Base-by-base conservation (phyloP, 805 yeast genomes). In the Tetrapisispora iriomotensis region DNA sequence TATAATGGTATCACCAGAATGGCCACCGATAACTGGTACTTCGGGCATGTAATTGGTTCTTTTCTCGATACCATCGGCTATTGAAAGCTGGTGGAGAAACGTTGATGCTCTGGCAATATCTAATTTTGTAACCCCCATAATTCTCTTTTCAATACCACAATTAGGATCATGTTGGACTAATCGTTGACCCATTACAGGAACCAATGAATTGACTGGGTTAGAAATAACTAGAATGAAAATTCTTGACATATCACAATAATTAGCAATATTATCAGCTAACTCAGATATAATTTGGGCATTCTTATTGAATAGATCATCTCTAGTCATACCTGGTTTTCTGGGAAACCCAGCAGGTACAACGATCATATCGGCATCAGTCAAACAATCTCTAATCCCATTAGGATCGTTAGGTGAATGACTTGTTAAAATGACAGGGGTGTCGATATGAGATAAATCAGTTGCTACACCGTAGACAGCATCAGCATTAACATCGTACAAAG, bases 321-420 rank as follows among this genome's bases (percentile, higher is more conserved):
- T 78, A 44, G 94, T 82, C 95, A 84, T 84, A 42, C 95, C 95
- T 30, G 95, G 95, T 68, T 85, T 85, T 69, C 95, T 79, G 55
- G 95, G 94, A 29, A 84, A 80, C 45, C 95, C 95, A 26, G 95
- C 95, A 34, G 94, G 94, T 52, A 67, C 66, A 38, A 65, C 54
- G 23, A 58, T 44, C 20, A 59, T 35, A 29, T 45, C 42, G 4
- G 61, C 49, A 29, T 45, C 43, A 4, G 36, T 39, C 28, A 60
- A 39, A 47, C 66, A 48, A 43, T 49, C 43, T 33, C 54, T 48
- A 38, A 62, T 43, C 15, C 61, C 74, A 7, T 43, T 49, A 9
- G 31, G 44, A 9, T n/a, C 24, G 33, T 50, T 50, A 36, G 90
- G 85, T 51, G 77, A 72, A 61, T 64, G 75, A 6, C 82, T 73